Percentiles rank a stretch among this genome's conserved stretches.
phyloP scores from a whole-genome alignment of 192 early-diverging fungal species.

The Martensiomyces pterosporus region DNA sequence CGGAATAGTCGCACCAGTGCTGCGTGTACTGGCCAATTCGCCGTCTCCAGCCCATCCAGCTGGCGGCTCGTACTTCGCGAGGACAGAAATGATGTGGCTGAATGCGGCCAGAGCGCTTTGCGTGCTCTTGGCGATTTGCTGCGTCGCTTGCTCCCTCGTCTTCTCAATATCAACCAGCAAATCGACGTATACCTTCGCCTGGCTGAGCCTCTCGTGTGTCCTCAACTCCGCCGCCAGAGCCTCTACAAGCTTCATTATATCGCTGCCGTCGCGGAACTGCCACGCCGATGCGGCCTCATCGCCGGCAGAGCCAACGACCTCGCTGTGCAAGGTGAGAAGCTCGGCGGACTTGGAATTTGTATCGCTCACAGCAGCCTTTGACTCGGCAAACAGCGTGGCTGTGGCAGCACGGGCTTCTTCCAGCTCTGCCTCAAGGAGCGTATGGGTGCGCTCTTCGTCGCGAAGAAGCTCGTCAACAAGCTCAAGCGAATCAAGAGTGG shows the following conservation, averaged over 20 bases:
- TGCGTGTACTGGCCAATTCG: constrained; percentile 1
- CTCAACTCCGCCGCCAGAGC: constrained; percentile 24
- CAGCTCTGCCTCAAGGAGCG: constrained; percentile 17
- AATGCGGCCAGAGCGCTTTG: constrained; percentile 26
- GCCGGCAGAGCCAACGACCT: constrained; percentile 18
- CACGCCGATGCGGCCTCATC: constrained; percentile 28
- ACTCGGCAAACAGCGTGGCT: constrained; percentile 13
- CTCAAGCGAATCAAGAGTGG: constrained; percentile 39
- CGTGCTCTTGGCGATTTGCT: constrained; percentile 1
- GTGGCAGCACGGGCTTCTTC: constrained; percentile 2
- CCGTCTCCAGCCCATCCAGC: too few species aligned
- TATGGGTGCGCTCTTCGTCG: constrained; percentile 36
- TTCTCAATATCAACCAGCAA: constrained; percentile 30
- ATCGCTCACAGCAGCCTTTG: constrained; percentile 2
- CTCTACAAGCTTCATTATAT: constrained; percentile 30
- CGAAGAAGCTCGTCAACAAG: constrained; percentile 33
- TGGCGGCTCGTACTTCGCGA: constrained; percentile 6
- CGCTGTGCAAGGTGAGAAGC: constrained; percentile 39
- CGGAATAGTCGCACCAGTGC: background rate
- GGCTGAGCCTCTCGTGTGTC: constrained; percentile 22
- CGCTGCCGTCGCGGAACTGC: constrained; percentile 43
- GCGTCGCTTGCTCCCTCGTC: constrained; percentile 12
- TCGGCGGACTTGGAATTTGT: constrained; percentile 15
- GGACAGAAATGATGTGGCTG: constrained; percentile 12
- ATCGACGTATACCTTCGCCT: constrained; percentile 36